Base-by-base conservation (phyloP, 2,329 filamentous ascomycete species). In the Dactylellina cionopaga region DNA sequence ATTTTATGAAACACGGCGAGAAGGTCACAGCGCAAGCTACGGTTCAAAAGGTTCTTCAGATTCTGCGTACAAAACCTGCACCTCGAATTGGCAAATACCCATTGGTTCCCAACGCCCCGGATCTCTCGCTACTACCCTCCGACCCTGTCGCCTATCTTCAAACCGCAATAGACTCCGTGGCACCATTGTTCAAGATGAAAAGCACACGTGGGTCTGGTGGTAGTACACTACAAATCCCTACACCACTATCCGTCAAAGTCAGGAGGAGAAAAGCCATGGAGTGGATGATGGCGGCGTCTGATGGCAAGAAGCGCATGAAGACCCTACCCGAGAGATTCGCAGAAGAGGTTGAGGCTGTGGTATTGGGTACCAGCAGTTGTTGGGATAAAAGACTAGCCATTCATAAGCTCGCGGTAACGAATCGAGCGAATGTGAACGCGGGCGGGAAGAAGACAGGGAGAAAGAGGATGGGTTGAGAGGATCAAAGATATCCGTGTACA, bases 1-100 rank as follows among this genome's bases (percentile, higher is more conserved):
- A 96, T 76, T 82, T 99, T 75, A 99, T 98, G 94, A 84, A 85
- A 77, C 87, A 98, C 81, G 95, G 95, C 77, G 96, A 97, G 84
- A 87, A 96, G 80, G 90, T 90, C 78, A 86, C 87, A 80, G 95
- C 95, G n/a, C 92, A 99, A 81, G 88, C 89, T 15, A 68, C 77
- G 13, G 52, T 80, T 2, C 75, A 76, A 29, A 69, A 77, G 37
- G 76, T 77, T 6, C 76, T 80, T 54, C 77, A 87, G 75, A 83
- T 89, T 80, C 90, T 99, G 73, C 92, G 94, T 78, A 96, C 92
- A 39, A 87, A 92, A 2, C 87, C 93, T 1, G 86, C 93, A 10
- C 95, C 95, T 15, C 89, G 86, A 74, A 84, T 90, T 79, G 91
- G 89, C 80, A 82, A 85, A 70, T 88, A 87, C 59, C 89, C 90